Evolutionary conservation across 1,284 basidiomycete genomes (phyloP), one percentile per base, ranked within the genome.

Genomic region (Ustilago trichophora): DNA sequence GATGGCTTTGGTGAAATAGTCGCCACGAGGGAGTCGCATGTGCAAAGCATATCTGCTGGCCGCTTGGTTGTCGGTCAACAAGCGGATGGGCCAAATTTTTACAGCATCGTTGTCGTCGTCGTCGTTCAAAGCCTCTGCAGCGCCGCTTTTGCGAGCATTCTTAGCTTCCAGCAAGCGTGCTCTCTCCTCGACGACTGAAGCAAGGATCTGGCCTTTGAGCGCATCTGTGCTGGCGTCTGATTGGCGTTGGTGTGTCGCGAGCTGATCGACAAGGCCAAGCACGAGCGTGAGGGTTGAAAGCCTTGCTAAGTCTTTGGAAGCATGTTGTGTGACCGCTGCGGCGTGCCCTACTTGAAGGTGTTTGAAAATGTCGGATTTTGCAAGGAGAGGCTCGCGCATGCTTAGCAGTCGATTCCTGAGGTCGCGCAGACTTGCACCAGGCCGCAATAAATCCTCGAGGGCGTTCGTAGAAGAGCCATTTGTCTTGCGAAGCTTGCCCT

Each of bases 1-100:
- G 31, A 69, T 57, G n/a, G 77, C 75, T 36, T 70, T 75, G 27
- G 78, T 73, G 50, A 77, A 80, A 43, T 76, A 80, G 49, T 80
- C 77, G 22, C 77, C 73, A 13, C 55, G 48, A 5, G 78, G 73
- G 18, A 80, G 62, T 11, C 58, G 71, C 75, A 79, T 80, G 41
- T 80, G 78, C 53, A 80, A 51, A 11, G 77, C 76, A 38, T 71
- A 76, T 31, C 63, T 54, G 44, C 29, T 60, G 7, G 52, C 24
- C 3, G 56, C 24, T 5, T 45, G 36, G 12, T 50, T 36, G n/a
- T 55, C 58, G 21, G 25, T 13, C 7, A 18, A 15, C 8, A 38
- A 19, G 8, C 27, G 37, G 26, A 31, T 21, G 7, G 29, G 24
- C 27, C 12, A 19, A n/a, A 37, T 13, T n/a, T 16, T 19, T 16